Base-by-base conservation (phyloP, 1,284 basidiomycete species). In the Macrocystidia cucumis region DNA sequence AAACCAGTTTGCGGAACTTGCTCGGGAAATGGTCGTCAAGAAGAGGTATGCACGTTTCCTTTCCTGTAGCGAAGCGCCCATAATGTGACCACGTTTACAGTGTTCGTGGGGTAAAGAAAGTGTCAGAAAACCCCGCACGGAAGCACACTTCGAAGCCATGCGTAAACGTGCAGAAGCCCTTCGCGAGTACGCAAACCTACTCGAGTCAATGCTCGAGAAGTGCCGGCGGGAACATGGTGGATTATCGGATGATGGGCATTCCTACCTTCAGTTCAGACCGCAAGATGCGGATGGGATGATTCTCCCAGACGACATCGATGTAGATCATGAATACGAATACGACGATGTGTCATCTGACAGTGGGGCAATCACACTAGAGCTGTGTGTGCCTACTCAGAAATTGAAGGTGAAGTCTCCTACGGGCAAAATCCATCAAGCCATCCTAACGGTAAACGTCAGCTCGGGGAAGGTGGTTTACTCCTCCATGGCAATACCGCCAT, bases 61-160 rank as follows among this genome's bases (percentile, higher is more conserved):
- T 29, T 29, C 19, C 29, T n/a, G 31, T 18, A 26, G 25, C n/a
- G n/a, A n/a, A n/a, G n/a, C n/a, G n/a, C n/a, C n/a, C 16, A 29
- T 41, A 21, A 27, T 27, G 50, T 49, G 28, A 29, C 22, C 31
- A 31, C 20, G 21, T 26, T 34, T 24, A 17, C 35, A 77, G 72
- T 76, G 73, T 42, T 55, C 67, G 20, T 76, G 71, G 69, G 66
- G 64, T n/a, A 60, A 65, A 39, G 70, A 71, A 37, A 65, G 57
- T 5, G 63, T 62, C 11, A 67, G 67, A 41, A 65, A 63, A 40
- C 67, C 67, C 9, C 62, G 64, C 23, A 72, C 67, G 9, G 70
- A 73, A 49, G 66, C 67, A 27, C 67, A 72, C 43, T 72, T 73
- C 38, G 69, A 74, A 42, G 65, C 70, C 2, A 57, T 76, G 42